Evolutionary conservation across 2,329 filamentous ascomycete species (phyloP), one percentile per base, ranked within the genome.

Genomic region (Fusarium sp.): DNA sequence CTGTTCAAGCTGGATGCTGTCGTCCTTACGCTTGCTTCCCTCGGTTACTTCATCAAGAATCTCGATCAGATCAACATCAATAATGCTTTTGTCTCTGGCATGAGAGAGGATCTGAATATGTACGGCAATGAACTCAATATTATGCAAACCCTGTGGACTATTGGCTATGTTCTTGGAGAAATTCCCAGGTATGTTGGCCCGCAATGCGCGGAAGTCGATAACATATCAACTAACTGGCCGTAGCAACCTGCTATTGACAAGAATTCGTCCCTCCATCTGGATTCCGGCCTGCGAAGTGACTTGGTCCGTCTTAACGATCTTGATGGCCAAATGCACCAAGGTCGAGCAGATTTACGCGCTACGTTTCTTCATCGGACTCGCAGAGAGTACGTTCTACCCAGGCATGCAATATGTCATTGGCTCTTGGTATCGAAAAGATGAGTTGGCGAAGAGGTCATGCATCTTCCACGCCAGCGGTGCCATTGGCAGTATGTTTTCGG

Each of bases 91-190:
- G 80, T 83, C 0, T 81, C 75, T 1, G 79, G 79, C 0, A 81
- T 81, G 85, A 83, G 88, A 68, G 84, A 87, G 58, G 86, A 88
- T 26, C 76, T 88, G 4, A 70, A 76, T 0, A 79, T 89, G 10
- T 80, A 83, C 34, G 75, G 75, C 0, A 76, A 77, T 2, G 70
- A 76, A 49, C 78, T 89, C n/a, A 88, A 89, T 62, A 85, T 88
- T 28, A 76, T 82, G 72, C 76, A 77, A 57, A 84, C 86, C 0
- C 83, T 81, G 28, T 91, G 87, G 83, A 89, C 86, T 0, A 80
- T 87, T 1, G 89, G 89, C 24, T 91, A 90, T 67, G 84, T 88
- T 0, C 78, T 90, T 72, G 80, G 80, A 1, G 77, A 82, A 36
- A 75, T 78, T 34, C 79, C 80, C 2, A 77, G 73, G 75, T 73